Percentiles rank a stretch among this genome's conserved stretches.
Evolutionary conservation across 2,329 filamentous ascomycete species (phyloP).

Genomic region (Orbilia quercus): DNA sequence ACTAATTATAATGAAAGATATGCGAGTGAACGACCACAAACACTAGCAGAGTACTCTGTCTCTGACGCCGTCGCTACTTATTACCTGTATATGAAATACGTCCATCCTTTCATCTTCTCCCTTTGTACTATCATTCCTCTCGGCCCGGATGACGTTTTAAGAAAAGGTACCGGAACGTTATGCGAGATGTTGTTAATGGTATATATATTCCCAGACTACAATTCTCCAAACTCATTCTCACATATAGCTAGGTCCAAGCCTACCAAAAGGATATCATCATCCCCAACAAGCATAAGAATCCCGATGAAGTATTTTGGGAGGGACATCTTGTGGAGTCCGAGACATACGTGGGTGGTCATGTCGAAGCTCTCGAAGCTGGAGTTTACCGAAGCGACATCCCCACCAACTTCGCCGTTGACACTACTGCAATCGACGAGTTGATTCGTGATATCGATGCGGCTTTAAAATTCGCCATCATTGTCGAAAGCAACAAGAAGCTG

Average conservation of each 20-base stretch:
- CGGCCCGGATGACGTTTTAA: constrained; percentile 88
- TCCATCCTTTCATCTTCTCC: constrained; percentile 99
- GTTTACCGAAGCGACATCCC: constrained; percentile 97
- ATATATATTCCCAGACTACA: not conserved
- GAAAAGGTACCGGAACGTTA: constrained; percentile 97
- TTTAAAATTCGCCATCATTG: constrained; percentile 83
- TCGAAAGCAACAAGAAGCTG: constrained; percentile 84
- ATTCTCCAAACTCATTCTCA: constrained; percentile 21
- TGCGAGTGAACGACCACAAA: constrained; percentile 90
- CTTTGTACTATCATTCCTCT: constrained; percentile 95
- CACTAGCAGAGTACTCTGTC: constrained; percentile 95
- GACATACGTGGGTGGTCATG: constrained; percentile 97
- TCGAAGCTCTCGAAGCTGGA: constrained; percentile 98
- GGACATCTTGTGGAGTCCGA: constrained; percentile 95
- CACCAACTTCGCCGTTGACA: constrained; percentile 90
- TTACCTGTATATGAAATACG: constrained; percentile 99
- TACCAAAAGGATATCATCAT: constrained; percentile 91
- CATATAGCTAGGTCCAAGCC: constrained; percentile 73
- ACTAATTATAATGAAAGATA: constrained; percentile 63
- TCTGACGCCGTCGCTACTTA: constrained; percentile 99
- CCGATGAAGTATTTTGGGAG: constrained; percentile 94
- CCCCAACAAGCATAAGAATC: constrained; percentile 93
- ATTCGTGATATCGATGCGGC: constrained; percentile 86
- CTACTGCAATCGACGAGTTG: constrained; percentile 88
- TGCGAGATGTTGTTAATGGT: constrained; percentile 99